Evolutionary conservation across 1,284 basidiomycete genomes (phyloP).

Genomic region (Papiliotrema laurentii): DNA sequence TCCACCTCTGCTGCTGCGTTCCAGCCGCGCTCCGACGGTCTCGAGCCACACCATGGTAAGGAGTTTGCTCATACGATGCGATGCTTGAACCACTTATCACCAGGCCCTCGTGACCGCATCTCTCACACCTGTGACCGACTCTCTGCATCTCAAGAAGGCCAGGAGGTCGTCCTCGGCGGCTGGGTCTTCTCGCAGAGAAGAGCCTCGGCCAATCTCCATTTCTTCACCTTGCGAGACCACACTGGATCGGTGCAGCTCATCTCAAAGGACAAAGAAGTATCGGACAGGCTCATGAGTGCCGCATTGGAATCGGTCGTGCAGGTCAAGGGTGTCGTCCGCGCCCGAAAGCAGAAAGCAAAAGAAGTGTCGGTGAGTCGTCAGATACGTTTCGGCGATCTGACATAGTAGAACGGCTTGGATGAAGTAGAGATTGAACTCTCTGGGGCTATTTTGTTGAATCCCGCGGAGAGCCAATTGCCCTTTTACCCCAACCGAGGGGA

Average conservation of each 20-base stretch:
- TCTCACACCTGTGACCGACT: constrained; percentile 67
- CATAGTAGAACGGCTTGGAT: constrained; percentile 56
- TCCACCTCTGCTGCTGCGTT: no score
- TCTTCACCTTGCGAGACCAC: constrained; percentile 66
- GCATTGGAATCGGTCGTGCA: constrained; percentile 72
- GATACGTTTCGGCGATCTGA: neutral
- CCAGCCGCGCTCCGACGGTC: neutral
- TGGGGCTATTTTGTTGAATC: constrained; percentile 68
- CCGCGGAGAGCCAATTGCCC: constrained; percentile 64
- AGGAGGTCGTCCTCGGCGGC: constrained; percentile 65
- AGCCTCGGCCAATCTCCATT: constrained; percentile 41
- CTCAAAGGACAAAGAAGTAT: constrained; percentile 42
- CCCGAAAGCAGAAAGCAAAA: constrained; percentile 60
- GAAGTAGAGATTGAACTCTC: constrained; percentile 76
- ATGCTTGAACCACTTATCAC: neutral
- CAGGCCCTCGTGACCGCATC: constrained; percentile 24
- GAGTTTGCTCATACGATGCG: neutral
- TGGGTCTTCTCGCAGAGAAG: constrained; percentile 52
- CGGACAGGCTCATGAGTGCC: constrained; percentile 56
- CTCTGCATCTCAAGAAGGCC: constrained; percentile 55
- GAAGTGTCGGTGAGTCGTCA: constrained; percentile 3
- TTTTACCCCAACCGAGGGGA: constrained; percentile 76
- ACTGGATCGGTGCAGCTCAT: constrained; percentile 71
- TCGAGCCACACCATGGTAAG: constrained; percentile 30
- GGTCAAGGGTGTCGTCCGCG: constrained; percentile 64